phyloP scores from a whole-genome alignment of 352 stramenopile species.

The Phytopythium kandeliae region DNA sequence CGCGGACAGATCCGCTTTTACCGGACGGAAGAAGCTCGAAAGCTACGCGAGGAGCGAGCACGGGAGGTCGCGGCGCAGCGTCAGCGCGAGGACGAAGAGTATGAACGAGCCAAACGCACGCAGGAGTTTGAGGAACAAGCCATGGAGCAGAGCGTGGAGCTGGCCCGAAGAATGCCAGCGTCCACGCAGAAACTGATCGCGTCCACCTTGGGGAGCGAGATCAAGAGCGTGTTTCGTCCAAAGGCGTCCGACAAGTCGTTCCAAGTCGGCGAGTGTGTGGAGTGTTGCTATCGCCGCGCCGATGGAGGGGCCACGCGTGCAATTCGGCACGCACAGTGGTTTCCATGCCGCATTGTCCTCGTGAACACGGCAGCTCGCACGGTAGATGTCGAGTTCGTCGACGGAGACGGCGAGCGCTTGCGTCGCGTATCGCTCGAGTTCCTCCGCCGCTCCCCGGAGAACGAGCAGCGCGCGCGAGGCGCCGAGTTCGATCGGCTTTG shows the following conservation, averaged over 20 bases:
- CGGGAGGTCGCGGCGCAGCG: slow-evolving; percentile 36
- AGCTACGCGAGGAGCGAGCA: slow-evolving; percentile 36
- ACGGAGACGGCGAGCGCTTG: slow-evolving; percentile 40
- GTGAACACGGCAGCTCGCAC: slow-evolving; percentile 16
- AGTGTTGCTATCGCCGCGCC: slow-evolving; percentile 42
- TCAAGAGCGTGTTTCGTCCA: slow-evolving; percentile 28
- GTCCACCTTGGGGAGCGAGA: slow-evolving; percentile 25
- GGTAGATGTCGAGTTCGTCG: slow-evolving; percentile 38
- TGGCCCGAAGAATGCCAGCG: slow-evolving; percentile 31
- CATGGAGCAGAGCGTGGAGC: slow-evolving; percentile 30
- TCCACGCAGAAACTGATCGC: slow-evolving; percentile 41
- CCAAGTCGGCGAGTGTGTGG: slow-evolving; percentile 27
- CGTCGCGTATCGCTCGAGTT: slow-evolving; percentile 30
- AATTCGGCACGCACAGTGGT: slow-evolving; percentile 19
- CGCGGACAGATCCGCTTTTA: slow-evolving; percentile 48
- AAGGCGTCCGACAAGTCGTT: slow-evolving; percentile 8
- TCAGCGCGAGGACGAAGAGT: slow-evolving; percentile 40
- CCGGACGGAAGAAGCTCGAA: slow-evolving; percentile 38
- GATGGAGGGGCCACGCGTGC: slow-evolving; percentile 17
- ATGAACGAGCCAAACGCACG: slow-evolving; percentile 17
- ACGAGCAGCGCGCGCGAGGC: slow-evolving; percentile 15
- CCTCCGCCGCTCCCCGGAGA: slow-evolving; percentile 25
- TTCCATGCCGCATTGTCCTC: slow-evolving; percentile 24
- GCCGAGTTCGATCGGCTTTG: slow-evolving; percentile 26
- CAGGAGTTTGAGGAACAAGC: slow-evolving; percentile 29